A percentile compares a stretch with the other conserved stretches of the same genome.
These are phyloP conservation scores for Nadsonia commutata DNA, from an alignment of 1,139 yeast genomes.

Conservation along the genomic window DNA sequence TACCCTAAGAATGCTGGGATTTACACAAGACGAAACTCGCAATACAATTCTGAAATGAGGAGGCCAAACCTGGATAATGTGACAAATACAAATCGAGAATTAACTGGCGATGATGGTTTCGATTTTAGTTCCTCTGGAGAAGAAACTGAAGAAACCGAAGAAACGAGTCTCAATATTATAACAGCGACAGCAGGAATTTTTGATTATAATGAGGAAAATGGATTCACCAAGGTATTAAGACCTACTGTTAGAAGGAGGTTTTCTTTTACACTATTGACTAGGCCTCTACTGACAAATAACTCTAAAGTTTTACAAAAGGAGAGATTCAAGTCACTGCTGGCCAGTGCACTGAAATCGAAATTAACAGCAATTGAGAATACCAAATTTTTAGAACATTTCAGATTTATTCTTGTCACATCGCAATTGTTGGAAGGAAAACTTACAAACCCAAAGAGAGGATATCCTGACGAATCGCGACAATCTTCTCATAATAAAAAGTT, in stretches of 20 bases:
- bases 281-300: conserved; percentile 4
- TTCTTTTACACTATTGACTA: conserved; percentile 3
- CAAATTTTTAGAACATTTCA: conserved; percentile 30
- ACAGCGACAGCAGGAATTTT: background rate
- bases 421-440: conserved; percentile 26
- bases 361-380: conserved; percentile 20
- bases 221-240: conserved; percentile 1
- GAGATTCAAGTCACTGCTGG: conserved; percentile 15
- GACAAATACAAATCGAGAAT: too few relatives aligned
- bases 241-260: conserved; percentile 2
- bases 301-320: conserved; percentile 10
- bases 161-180: background rate
- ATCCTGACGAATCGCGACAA: conserved; percentile 1
- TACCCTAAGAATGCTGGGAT: too few relatives aligned
- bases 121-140: conserved; percentile 5
- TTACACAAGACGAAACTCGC: too few relatives aligned
- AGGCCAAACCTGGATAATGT: too few relatives aligned
- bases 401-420: conserved; percentile 30
- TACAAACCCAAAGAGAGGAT: conserved; percentile 4
- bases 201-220: background rate
- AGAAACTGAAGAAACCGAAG: conserved; percentile 2
- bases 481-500: background rate
- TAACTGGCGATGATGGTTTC: conserved; percentile 1
- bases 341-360: conserved; percentile 15
- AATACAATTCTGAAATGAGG: too few relatives aligned